Evolutionary conservation across 1,284 basidiomycete species (phyloP), one percentile per base, ranked within the genome.

Genomic region (Tilletia indica): DNA sequence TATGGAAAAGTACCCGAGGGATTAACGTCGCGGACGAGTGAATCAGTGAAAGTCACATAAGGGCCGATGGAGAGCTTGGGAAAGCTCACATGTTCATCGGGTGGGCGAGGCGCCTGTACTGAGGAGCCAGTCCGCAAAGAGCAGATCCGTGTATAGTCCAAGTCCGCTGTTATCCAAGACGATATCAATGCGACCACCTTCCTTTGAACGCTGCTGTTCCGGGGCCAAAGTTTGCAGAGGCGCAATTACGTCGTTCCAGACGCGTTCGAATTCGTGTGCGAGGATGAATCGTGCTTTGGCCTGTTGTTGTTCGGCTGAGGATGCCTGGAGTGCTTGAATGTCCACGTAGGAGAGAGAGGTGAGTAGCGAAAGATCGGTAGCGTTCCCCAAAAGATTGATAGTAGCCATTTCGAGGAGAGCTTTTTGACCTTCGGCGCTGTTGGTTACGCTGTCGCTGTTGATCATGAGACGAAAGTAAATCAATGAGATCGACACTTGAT

Each of bases 71-170:
- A 8, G 16, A 47, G 56, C 14, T 14, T n/a, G 42, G 67, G 47
- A 34, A 31, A 31, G 11, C 58, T 34, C 58, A 61, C 80, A 83
- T 81, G 72, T 79, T 79, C 72, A 82, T 83, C 19, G 82, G 77
- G 70, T 84, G 82, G 73, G 82, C 81, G 66, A 82, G 79, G 21
- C 71, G 12, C 80, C 78, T 11, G 73, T 75, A 4, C 77, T 74
- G 11, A 81, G 73, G 54, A 81, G 71, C 80, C 97, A 98, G 83
- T 99, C 96, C 48, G 95, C 96, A 75, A 99, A 90, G 25, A 97
- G 90, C 42, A 98, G 86, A 82, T 98, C 97, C 1, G 95, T 97
- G 85, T 93, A 94, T 16, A 98, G 87, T 91, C 98, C 95, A 76
- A 97, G 97, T 1, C 76, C 77, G 91, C 93, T 90, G 82, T 98